These are phyloP conservation scores for Microstroma glucosiphilum DNA, from an alignment of 1,284 basidiomycete species.

Conservation along the genomic window DNA sequence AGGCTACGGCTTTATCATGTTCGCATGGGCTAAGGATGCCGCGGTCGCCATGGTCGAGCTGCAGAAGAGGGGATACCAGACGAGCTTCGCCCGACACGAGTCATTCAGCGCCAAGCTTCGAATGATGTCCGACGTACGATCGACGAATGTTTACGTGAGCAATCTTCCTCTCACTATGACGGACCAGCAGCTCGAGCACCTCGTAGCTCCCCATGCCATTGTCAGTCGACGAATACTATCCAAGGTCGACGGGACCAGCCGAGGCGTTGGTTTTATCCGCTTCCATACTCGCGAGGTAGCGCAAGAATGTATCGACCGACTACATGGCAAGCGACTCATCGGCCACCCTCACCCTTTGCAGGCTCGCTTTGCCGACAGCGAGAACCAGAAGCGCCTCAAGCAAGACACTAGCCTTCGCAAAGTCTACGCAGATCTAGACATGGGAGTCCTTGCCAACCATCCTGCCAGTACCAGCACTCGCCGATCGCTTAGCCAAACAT, in stretches of 20 bases:
- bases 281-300: conserved; percentile 29
- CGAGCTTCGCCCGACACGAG: conserved; percentile 37
- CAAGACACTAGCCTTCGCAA: conserved; percentile 5
- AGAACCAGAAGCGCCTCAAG: conserved; percentile 58
- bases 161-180: conserved; percentile 31
- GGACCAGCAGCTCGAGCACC: conserved; percentile 33
- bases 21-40: conserved; percentile 30
- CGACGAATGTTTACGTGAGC: conserved; percentile 40
- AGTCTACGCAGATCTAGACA: conserved; percentile 3
- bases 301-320: conserved; percentile 32
- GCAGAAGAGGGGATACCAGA: conserved; percentile 25
- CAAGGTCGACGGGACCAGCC: conserved; percentile 30
- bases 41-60: conserved; percentile 29
- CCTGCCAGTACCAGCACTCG: neutral
- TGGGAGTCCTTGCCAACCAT: neutral
- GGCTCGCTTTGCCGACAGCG: conserved; percentile 42
- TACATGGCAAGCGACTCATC: conserved; percentile 27
- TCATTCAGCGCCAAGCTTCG: conserved; percentile 34
- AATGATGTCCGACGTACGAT: conserved; percentile 27
- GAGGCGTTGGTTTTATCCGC: conserved; percentile 40
- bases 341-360: conserved; percentile 30
- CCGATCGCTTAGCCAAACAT: too few species aligned
- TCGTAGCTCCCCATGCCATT: conserved; percentile 35
- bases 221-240: conserved; percentile 37
- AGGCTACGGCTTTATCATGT: conserved; percentile 39